Conservation (phyloP, 331 rosid species). For the Arachis monticola region DNA sequence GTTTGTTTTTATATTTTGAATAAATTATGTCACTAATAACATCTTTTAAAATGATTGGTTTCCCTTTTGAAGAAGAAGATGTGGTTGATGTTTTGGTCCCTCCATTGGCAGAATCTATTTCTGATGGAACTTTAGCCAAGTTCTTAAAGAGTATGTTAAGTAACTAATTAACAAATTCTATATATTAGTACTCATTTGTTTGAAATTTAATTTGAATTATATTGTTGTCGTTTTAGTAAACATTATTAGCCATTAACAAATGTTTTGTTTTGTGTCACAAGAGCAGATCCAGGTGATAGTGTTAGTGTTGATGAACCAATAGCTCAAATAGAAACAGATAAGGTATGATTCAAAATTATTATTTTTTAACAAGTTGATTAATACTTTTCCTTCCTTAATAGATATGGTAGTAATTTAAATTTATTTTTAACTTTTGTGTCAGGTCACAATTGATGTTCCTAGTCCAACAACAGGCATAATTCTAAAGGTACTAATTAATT, state of each 20-base stretch:
- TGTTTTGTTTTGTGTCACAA: slow-evolving; percentile 36
- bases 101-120: slow-evolving; percentile 80
- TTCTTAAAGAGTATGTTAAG: slow-evolving; percentile 75
- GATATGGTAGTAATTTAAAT: slow-evolving; percentile 1
- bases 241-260: slow-evolving; percentile 35
- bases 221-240: not conserved
- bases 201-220: not conserved
- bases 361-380: not conserved
- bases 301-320: slow-evolving; percentile 81
- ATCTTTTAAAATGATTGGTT: slow-evolving; percentile 28
- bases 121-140: slow-evolving; percentile 80
- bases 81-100: slow-evolving; percentile 81
- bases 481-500: slow-evolving; percentile 55
- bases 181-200: slow-evolving; percentile 1
- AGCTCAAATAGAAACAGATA: slow-evolving; percentile 92
- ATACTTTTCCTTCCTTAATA: slow-evolving; percentile 27
- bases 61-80: slow-evolving; percentile 61
- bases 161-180: not conserved
- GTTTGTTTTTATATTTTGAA: too few species aligned
- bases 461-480: slow-evolving; percentile 86
- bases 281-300: slow-evolving; percentile 73
- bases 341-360: slow-evolving; percentile 53
- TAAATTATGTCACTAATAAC: not conserved
- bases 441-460: slow-evolving; percentile 89
- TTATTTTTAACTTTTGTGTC: slow-evolving; percentile 29